Evolutionary conservation across 352 stramenopile species (phyloP).

Genomic region (Thalassiosira delicatula): DNA sequence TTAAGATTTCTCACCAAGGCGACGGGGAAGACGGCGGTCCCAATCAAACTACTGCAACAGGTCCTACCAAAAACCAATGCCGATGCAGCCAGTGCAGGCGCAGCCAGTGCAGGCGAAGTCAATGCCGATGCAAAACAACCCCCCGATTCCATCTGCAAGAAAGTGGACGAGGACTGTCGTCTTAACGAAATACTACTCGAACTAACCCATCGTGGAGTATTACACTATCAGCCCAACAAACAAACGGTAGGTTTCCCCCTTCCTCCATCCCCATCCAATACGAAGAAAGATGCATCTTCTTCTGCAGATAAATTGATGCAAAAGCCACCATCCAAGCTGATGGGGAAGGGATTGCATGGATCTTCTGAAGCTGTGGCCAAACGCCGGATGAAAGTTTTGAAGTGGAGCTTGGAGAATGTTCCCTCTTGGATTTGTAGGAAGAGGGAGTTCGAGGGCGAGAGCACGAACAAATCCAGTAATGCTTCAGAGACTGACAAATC

Average conservation of each 20-base stretch:
- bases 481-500: constrained; percentile 9
- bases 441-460: not conserved
- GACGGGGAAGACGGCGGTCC: constrained; percentile 69
- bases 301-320: constrained; percentile 7
- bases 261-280: constrained; percentile 52
- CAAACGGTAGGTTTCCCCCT: constrained; percentile 73
- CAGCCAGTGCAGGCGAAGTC: not conserved
- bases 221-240: constrained; percentile 50
- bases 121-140: constrained; percentile 5
- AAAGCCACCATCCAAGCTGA: constrained; percentile 53
- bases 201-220: constrained; percentile 52
- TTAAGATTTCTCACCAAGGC: constrained; percentile 80
- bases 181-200: constrained; percentile 54
- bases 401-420: constrained; percentile 62
- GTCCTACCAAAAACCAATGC: constrained; percentile 53
- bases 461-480: too few relatives aligned
- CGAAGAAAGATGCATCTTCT: constrained; percentile 20
- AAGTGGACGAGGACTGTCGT: constrained; percentile 9
- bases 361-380: constrained; percentile 77
- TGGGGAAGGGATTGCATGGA: constrained; percentile 66
- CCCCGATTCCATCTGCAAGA: not conserved
- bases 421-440: constrained; percentile 32
- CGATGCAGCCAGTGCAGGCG: not conserved
- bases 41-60: constrained; percentile 54
- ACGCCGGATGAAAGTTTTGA: constrained; percentile 70